These are phyloP conservation scores for Craspedostauros australis DNA, from an alignment of 108 stramenopile genomes.

Conservation along the genomic window DNA sequence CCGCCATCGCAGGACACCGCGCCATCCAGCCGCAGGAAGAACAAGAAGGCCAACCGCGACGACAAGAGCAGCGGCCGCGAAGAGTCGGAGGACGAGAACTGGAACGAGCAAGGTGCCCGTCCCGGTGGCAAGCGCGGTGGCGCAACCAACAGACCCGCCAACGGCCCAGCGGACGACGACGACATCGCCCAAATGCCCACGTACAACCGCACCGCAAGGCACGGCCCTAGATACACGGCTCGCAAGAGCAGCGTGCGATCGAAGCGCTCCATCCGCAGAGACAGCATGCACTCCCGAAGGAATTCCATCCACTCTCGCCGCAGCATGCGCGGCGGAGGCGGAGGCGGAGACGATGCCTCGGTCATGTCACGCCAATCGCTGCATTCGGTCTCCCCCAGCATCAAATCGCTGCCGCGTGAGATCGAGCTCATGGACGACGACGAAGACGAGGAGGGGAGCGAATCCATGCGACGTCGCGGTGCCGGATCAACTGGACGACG, in stretches of 20 bases:
- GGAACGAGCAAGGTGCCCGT: background rate
- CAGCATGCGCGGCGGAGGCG: slow-evolving; percentile 29
- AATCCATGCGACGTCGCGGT: too few relatives aligned
- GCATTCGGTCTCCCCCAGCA: slow-evolving; percentile 23
- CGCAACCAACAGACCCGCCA: background rate
- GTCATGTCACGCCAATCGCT: slow-evolving; percentile 30
- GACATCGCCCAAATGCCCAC: slow-evolving; percentile 1
- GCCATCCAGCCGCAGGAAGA: background rate
- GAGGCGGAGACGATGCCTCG: slow-evolving; percentile 23
- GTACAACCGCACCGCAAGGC: background rate
- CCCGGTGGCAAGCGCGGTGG: background rate
- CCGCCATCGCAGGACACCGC: background rate
- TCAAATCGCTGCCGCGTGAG: slow-evolving; percentile 47
- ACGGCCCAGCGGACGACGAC: background rate
- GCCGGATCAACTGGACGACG: too few relatives aligned
- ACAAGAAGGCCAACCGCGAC: background rate
- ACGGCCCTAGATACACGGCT: background rate
- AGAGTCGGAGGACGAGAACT: slow-evolving; percentile 1
- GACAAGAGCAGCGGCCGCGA: background rate
- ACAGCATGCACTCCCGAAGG: slow-evolving; percentile 15
- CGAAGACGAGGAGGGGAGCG: slow-evolving; percentile 25
- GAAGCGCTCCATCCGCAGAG: slow-evolving; percentile 9
- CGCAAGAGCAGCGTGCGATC: slow-evolving; percentile 15
- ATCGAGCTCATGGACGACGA: slow-evolving; percentile 49
- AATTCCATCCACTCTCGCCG: slow-evolving; percentile 27